These are phyloP conservation scores for Xylaria cubensis DNA, from an alignment of 495 filamentous ascomycete genomes.

Conservation along the genomic window DNA sequence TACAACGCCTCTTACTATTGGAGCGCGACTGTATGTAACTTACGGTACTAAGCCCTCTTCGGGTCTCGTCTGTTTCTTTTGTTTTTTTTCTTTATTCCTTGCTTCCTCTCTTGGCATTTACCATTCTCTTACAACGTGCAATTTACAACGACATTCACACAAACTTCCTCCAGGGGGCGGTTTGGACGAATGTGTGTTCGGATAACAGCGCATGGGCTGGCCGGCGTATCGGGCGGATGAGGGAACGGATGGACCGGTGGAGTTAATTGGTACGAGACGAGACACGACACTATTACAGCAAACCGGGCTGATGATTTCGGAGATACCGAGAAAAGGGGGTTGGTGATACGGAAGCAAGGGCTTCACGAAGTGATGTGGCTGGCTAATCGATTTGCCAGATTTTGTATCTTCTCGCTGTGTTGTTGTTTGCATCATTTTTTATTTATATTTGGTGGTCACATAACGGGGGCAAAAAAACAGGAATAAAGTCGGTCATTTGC, in stretches of 20 bases:
- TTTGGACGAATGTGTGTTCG: neutral
- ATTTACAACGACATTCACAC: neutral
- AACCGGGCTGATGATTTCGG: neutral
- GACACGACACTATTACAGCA: neutral
- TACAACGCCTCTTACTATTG: neutral
- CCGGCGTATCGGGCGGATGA: neutral
- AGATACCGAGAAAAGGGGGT: neutral
- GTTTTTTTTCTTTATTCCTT: neutral
- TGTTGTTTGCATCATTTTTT: neutral
- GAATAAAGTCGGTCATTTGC: neutral
- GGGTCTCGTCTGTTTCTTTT: neutral
- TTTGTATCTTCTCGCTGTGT: neutral
- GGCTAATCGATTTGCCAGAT: neutral
- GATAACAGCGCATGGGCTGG: neutral
- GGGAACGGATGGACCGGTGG: neutral
- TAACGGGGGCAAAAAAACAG: too few relatives aligned
- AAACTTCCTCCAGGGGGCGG: neutral
- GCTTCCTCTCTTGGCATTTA: neutral
- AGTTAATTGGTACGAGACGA: conserved; percentile 3
- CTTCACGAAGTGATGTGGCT: neutral
- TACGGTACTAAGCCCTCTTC: neutral
- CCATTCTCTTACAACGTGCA: neutral
- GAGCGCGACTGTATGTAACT: neutral
- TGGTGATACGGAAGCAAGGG: conserved; percentile 12
- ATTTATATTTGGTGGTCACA: neutral